Base-by-base conservation (phyloP, 352 stramenopile genomes). In the Pythium phragmitis region DNA sequence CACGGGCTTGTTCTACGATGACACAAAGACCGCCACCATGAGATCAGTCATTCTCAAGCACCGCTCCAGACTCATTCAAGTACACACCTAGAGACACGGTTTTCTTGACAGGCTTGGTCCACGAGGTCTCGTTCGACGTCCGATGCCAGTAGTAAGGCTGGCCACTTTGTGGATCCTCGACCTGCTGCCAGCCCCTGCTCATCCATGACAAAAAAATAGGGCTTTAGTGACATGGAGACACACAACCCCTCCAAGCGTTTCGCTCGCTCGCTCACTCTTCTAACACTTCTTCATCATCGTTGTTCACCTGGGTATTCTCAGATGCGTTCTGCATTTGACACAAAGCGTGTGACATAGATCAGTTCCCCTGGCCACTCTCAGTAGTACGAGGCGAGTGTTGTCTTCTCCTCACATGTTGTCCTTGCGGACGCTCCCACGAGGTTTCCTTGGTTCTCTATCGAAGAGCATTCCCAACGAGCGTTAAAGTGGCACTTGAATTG, bases 131-230 rank as follows among this genome's bases (percentile, higher is more conserved):
- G n/a, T 85, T 82, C 30, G 82, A 87, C n/a, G 74, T 67, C 11
- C 67, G 69, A 69, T 94, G 87, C 85, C 85, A 94, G 53, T 82
- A 94, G 71, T 92, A 94, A 26, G 74, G 59, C 13, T 81, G 70
- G 1, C 77, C 70, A 23, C 78, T 89, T 7, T 74, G 50, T 3
- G 78, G 65, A 68, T 94, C 85, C 13, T 60, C 36, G 7, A 91
- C 79, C 59, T 75, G 57, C 70, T 91, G 69, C 85, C 85, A 94
- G 13, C 68, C 79, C 51, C 82, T 94, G 46, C 17, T 42, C 34
- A 26, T 39, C 2, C 28, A 42, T 28, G 4, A 9, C 7, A 43
- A 19, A 48, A 60, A 49, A 36, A 19, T 50, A 8, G 9, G 28
- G 19, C 23, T 3, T 41, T 12, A 54, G 21, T n/a, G 4, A 46